Evolutionary conservation across 2,329 filamentous ascomycete species (phyloP).

Genomic region (Teratosphaeria destructans): DNA sequence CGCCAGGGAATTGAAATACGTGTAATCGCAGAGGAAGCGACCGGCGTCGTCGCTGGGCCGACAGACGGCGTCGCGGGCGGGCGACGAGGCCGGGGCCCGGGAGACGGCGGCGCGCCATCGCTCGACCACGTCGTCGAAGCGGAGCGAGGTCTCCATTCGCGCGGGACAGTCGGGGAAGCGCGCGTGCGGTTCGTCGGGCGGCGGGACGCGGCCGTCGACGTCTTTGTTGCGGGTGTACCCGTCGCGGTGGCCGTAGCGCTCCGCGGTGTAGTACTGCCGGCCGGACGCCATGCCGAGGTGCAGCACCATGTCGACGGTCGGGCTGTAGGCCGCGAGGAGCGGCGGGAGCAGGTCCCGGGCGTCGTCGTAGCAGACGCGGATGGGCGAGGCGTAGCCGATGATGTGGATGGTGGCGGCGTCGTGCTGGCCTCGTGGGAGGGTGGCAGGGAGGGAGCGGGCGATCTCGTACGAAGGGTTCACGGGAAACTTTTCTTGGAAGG

Average conservation of each 20-base stretch:
- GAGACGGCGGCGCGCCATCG: conserved; percentile 17
- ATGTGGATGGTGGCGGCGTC: conserved; percentile 45
- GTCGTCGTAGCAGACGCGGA: conserved; percentile 60
- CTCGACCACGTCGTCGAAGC: conserved; percentile 21
- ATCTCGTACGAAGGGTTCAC: conserved; percentile 78
- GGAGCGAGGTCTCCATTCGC: conserved; percentile 19
- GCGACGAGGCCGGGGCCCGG: conserved; percentile 15
- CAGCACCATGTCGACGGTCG: conserved; percentile 53
- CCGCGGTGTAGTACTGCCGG: conserved; percentile 57
- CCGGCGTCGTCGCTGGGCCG: conserved; percentile 31
- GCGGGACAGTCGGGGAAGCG: conserved; percentile 20
- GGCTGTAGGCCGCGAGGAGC: conserved; percentile 43
- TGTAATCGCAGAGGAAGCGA: conserved; percentile 35
- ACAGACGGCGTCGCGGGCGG: conserved; percentile 21
- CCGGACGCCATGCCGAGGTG: conserved; percentile 72
- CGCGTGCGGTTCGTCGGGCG: conserved; percentile 13
- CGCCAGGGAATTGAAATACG: conserved; percentile 32
- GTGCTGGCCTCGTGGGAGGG: conserved; percentile 39
- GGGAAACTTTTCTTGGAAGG: conserved; percentile 59
- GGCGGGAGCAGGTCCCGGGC: conserved; percentile 54
- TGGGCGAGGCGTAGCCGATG: conserved; percentile 52
- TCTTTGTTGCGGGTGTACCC: conserved; percentile 58
- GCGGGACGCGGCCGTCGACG: conserved; percentile 46
- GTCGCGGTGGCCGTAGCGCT: conserved; percentile 59
- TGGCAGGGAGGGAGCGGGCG: conserved; percentile 54